Evolutionary conservation across 495 filamentous ascomycete genomes (phyloP), one percentile per base, ranked within the genome.

Genomic region (Aspergillus cavernicola): DNA sequence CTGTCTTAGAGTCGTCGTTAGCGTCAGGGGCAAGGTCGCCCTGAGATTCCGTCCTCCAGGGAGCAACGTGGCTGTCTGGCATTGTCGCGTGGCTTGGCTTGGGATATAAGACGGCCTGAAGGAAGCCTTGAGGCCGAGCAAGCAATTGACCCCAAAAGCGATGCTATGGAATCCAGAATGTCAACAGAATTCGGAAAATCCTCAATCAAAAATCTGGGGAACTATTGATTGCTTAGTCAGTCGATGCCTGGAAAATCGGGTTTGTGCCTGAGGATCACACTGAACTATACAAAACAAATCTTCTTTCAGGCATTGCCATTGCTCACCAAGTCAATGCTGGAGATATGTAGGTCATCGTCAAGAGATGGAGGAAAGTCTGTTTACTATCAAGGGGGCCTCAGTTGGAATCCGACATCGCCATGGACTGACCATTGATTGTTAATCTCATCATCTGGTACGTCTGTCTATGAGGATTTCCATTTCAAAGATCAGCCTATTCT

Each of bases 1-100:
- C 92, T 11, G 93, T 97, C 54, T 69, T 66, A 18, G 59, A 48
- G 56, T 77, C 71, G 29, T 71, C 71, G 52, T 75, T 71, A 26
- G 58, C 56, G 51, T 77, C 73, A 10, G 59, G 38, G 9, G 62
- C 56, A 19, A 77, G 55, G 50, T 71, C 68, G 58, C 72, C 73
- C 52, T 75, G 67, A 19, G 72, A 66, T 3, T 53, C 55, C 1
- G 66, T 72, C 48, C 67, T 66, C 73, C 73, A 77, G 9, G 67
- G 63, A n/a, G 64, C 70, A 59, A 77, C 69, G 36, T 67, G 65
- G 45, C 42, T 38, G 22, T 39, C 42, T 33, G 53, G 19, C 58
- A 60, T 60, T 24, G 45, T 53, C n/a, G 41, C 9, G 35, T 18
- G 9, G 9, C 24, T 9, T 9, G 9, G 9, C 9, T 28, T 9